Conservation (phyloP, 139 green algal species). For the Tetradesmus lagerheimii region DNA sequence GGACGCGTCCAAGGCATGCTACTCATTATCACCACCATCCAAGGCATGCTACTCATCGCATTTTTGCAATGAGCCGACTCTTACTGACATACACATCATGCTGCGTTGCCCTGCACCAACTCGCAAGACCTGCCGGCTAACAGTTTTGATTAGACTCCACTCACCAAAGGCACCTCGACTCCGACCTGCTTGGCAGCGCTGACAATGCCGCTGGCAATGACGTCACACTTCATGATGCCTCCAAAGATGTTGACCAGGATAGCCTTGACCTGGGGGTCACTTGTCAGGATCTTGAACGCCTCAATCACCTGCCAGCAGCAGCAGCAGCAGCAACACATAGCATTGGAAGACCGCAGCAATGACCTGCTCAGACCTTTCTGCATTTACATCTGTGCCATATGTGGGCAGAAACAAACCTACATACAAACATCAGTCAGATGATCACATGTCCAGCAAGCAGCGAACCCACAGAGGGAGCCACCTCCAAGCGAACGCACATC, state of each 20-base stretch:
- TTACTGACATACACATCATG: neutral
- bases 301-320: conserved; percentile 81
- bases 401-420: conserved; percentile 53
- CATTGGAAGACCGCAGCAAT: no score
- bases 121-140: neutral
- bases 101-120: neutral
- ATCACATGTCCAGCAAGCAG: no score
- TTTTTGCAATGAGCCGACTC: no score
- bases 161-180: conserved; percentile 70
- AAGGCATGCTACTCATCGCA: no score
- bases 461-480: no score
- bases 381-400: neutral
- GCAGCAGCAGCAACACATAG: neutral
- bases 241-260: conserved; percentile 99
- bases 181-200: conserved; percentile 91
- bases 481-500: no score
- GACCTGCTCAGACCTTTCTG: neutral
- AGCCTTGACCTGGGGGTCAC: conserved; percentile 95
- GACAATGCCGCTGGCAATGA: conserved; percentile 98
- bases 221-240: conserved; percentile 99
- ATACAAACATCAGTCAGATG: no score
- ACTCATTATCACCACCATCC: no score
- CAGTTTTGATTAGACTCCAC: conserved; percentile 35
- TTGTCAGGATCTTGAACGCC: conserved; percentile 96
- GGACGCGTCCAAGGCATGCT: no score